A percentile compares a stretch with the other conserved stretches of the same genome.
Evolutionary conservation across 495 filamentous ascomycete genomes (phyloP).

Genomic region (Immersiella caudata): DNA sequence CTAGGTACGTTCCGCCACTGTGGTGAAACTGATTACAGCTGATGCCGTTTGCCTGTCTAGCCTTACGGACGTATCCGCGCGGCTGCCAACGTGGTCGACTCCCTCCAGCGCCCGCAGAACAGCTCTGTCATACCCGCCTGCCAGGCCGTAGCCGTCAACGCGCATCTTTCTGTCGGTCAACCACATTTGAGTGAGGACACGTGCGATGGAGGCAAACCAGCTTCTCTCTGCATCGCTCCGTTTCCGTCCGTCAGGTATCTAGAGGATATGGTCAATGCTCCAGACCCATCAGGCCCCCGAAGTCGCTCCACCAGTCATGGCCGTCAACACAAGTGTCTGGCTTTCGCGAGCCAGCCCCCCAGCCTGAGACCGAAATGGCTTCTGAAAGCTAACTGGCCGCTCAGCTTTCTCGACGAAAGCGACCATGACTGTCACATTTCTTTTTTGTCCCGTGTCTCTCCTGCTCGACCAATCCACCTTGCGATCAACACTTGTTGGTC

Average conservation of each 20-base stretch:
- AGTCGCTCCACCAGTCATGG: neutral
- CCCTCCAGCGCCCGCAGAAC: neutral
- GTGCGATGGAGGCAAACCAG: neutral
- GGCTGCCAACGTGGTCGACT: neutral
- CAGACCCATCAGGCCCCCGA: neutral
- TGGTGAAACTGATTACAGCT: neutral
- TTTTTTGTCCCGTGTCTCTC: conserved; percentile 5
- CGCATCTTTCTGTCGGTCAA: neutral
- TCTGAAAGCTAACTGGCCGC: neutral
- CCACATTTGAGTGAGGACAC: conserved; percentile 7
- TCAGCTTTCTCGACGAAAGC: neutral
- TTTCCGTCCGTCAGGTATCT: neutral
- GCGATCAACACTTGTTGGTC: neutral
- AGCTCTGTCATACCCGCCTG: neutral
- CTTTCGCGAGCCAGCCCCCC: neutral
- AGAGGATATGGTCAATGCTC: neutral
- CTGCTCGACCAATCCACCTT: neutral
- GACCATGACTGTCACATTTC: conserved; percentile 1
- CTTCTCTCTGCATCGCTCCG: neutral
- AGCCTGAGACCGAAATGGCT: neutral
- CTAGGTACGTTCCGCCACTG: neutral
- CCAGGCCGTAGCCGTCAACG: too few relatives aligned
- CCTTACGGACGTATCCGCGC: conserved; percentile 17
- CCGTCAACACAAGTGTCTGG: neutral
- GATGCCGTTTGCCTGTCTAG: neutral